Percentiles rank a stretch among this genome's conserved stretches.
Evolutionary conservation across 208 protist genomes (phyloP).

Genomic region (Blastocrithidia nonstop): DNA sequence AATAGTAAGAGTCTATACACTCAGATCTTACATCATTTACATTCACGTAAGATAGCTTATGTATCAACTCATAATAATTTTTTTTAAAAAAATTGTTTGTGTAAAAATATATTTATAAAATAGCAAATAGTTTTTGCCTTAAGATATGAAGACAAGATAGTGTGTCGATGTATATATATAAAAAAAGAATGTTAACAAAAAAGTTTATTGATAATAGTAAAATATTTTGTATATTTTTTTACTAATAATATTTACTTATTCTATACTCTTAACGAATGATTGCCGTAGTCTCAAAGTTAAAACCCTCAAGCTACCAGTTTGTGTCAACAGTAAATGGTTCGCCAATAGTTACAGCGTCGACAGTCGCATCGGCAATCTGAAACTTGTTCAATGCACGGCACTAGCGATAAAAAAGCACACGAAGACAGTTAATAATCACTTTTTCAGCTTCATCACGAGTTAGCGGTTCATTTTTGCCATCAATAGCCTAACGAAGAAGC

Average conservation of each 20-base stretch:
- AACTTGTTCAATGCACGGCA: slow-evolving; percentile 92
- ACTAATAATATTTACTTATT: not conserved
- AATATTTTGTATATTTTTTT: not conserved
- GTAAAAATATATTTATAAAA: too few species aligned
- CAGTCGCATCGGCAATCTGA: slow-evolving; percentile 74
- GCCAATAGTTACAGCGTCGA: slow-evolving; percentile 55
- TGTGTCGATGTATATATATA: slow-evolving; percentile 1
- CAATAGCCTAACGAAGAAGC: slow-evolving; percentile 83
- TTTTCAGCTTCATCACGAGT: slow-evolving; percentile 71
- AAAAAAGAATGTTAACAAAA: not conserved
- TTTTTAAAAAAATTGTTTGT: too few species aligned
- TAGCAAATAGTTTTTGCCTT: too few species aligned
- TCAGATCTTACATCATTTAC: too few species aligned
- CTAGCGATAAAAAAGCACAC: slow-evolving; percentile 95
- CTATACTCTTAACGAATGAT: slow-evolving; percentile 50
- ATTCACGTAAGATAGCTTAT: too few species aligned
- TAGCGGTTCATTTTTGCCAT: slow-evolving; percentile 19
- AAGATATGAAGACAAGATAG: too few species aligned
- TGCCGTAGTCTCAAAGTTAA: slow-evolving; percentile 71
- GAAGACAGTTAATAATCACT: slow-evolving; percentile 85
- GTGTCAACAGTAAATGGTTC: slow-evolving; percentile 89
- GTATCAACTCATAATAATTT: too few species aligned
- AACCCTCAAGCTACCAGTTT: slow-evolving; percentile 86
- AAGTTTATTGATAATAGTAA: not conserved
- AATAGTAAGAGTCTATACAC: too few species aligned